Base-by-base conservation (phyloP, 2,329 filamentous ascomycete species). In the Chrysoporthe puriensis region DNA sequence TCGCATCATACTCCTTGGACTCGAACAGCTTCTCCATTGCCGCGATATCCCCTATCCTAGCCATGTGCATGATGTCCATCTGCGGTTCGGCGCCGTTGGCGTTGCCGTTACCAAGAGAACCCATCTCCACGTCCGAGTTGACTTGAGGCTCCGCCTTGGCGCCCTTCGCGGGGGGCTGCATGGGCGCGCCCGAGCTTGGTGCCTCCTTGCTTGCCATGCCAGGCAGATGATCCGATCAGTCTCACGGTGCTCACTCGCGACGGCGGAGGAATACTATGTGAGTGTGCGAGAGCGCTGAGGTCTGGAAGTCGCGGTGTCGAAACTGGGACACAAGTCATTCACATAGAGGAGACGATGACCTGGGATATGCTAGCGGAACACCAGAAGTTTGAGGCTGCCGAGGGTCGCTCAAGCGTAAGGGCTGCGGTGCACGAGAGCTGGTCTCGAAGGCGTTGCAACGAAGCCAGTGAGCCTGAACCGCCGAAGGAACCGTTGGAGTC, bases 51-150 rank as follows among this genome's bases (percentile, higher is more conserved):
- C 96, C 96, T 73, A 97, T 80, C 69, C 96, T 86, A 52, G 96
- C 94, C 77, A 97, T 82, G 82, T 97, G 95, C 95, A 99, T 98
- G 73, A 99, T 90, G 81, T 99, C 95, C n/a, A 57, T 50, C 42
- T 68, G 52, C 46, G 63, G 44, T 73, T 92, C 87, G 63, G 61
- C 61, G 40, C 48, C 58, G 75, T 92, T 88, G 3, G 77, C 73
- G 5, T 77, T 73, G 71, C 77, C 76, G 64, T 80, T 79, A 70
- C 78, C 77, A 42, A 88, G 75, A 72, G 77, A 79, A 14, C 84
- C 85, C 78, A 87, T 82, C 73, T 88, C 85, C 78, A 87, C 79
- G 71, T 85, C 84, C 74, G 81, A 83, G 75, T 85, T 88, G 72
- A 89, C 79, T 73, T 86, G 86, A 9, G 87, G 86, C 46, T 82